Conservation (phyloP, 2,329 filamentous ascomycete species). For the Lojkania enalia region DNA sequence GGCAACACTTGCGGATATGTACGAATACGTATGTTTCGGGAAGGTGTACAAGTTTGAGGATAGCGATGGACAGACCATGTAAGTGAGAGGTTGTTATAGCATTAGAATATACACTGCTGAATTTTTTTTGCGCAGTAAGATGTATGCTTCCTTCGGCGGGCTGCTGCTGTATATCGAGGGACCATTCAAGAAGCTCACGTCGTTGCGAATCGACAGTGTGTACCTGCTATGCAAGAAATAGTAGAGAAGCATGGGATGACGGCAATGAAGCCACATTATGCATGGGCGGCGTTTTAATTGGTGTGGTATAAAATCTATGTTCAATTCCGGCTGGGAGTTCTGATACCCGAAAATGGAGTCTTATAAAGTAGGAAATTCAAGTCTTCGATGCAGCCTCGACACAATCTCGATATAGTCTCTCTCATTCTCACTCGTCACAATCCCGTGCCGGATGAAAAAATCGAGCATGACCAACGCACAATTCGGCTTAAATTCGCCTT, state of each 20-base stretch:
- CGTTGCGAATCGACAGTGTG: conserved; percentile 87
- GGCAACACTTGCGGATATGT: conserved; percentile 70
- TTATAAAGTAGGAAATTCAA: conserved; percentile 69
- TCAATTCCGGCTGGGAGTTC: conserved; percentile 26
- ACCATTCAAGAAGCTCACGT: conserved; percentile 92
- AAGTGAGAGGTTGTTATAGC: conserved; percentile 47
- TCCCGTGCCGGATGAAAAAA: conserved; percentile 84
- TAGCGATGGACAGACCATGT: conserved; percentile 82
- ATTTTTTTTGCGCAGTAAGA: conserved; percentile 69
- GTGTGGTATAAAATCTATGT: conserved; percentile 23
- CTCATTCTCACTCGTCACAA: conserved; percentile 79
- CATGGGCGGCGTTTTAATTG: conserved; percentile 37
- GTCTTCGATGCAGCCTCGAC: conserved; percentile 71
- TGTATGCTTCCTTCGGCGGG: conserved; percentile 92
- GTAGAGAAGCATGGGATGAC: conserved; percentile 8
- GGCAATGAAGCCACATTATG: conserved; percentile 15
- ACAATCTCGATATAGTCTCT: conserved; percentile 75
- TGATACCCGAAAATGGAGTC: conserved; percentile 37
- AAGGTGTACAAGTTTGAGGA: conserved; percentile 91
- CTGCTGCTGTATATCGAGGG: conserved; percentile 88
- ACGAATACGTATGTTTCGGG: conserved; percentile 85
- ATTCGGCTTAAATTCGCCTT: conserved; percentile 88
- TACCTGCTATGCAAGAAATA: conserved; percentile 95
- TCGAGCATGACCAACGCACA: conserved; percentile 83
- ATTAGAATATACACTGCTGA: conserved; percentile 26